phyloP scores from a whole-genome alignment of 2,329 filamentous ascomycete genomes.

The Pestalotiopsis fici region DNA sequence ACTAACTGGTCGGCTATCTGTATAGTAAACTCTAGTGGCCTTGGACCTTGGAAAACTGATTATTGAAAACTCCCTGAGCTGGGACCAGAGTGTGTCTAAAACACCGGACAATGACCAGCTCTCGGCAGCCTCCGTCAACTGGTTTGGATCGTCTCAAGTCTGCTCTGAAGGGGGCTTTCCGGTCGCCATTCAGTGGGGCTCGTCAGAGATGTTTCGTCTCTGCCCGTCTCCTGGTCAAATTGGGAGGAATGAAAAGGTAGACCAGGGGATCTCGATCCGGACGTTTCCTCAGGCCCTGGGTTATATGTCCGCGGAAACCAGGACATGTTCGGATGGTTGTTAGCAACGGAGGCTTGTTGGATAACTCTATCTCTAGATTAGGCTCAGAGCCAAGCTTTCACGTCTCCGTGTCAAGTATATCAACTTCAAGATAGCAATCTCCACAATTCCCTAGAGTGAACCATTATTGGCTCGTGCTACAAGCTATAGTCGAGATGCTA shows the following conservation, averaged over 20 bases:
- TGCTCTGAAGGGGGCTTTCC: slow-evolving; percentile 14
- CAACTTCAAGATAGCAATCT: not conserved
- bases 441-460: not conserved
- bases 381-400: not conserved
- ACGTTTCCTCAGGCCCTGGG: not conserved
- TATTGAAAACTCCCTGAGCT: not conserved
- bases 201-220: slow-evolving; percentile 14
- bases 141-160: slow-evolving; percentile 11
- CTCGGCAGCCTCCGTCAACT: slow-evolving; percentile 15
- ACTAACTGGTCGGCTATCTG: too few species aligned
- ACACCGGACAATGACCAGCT: not conserved
- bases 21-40: too few species aligned
- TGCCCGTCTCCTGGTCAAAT: slow-evolving; percentile 10
- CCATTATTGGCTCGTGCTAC: not conserved
- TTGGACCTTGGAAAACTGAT: too few species aligned
- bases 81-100: not conserved
- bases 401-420: not conserved
- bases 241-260: slow-evolving; percentile 6
- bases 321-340: not conserved
- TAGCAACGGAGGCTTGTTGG: not conserved
- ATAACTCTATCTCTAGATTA: not conserved
- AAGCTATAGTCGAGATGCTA: not conserved
- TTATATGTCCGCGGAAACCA: not conserved
- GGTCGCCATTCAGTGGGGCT: slow-evolving; percentile 21
- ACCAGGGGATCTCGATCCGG: not conserved